Conservation (phyloP, 164 flowering plant species). For the Brasenia schreberi region DNA sequence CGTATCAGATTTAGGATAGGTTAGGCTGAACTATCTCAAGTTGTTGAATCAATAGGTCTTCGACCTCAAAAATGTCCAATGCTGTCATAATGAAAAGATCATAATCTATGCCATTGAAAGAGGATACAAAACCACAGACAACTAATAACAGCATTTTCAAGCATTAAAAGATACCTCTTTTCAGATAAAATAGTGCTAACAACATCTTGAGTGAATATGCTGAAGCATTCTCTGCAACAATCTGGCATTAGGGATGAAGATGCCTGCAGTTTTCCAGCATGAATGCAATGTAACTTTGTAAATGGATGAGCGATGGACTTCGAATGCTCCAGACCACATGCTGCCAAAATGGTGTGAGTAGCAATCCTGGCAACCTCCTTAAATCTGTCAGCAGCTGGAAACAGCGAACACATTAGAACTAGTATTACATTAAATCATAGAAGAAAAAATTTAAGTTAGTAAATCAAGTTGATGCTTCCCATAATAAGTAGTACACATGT, state of each 20-base stretch:
- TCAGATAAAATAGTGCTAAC: slow-evolving; percentile 21
- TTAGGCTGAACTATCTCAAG: no score
- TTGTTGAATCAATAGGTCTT: no score
- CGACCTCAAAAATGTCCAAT: no score
- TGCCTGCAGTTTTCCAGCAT: no score
- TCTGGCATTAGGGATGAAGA: slow-evolving; percentile 37
- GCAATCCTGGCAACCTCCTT: slow-evolving; percentile 56
- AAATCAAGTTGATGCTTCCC: neutral
- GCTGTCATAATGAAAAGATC: no score
- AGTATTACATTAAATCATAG: neutral
- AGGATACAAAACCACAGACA: neutral
- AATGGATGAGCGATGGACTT: slow-evolving; percentile 15
- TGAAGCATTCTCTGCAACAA: slow-evolving; percentile 62
- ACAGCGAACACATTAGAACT: neutral
- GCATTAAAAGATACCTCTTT: neutral
- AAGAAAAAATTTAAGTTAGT: neutral
- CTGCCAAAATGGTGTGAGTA: slow-evolving; percentile 57
- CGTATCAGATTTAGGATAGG: no score
- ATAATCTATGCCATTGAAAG: no score
- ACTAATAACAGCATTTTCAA: neutral
- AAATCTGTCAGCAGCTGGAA: slow-evolving; percentile 37
- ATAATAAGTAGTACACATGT: no score
- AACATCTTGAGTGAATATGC: slow-evolving; percentile 39
- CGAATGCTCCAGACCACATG: slow-evolving; percentile 56
- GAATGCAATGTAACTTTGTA: slow-evolving; percentile 30